Percentiles rank a stretch among this genome's conserved stretches.
Evolutionary conservation across 2,329 filamentous ascomycete species (phyloP).

Genomic region (Aspergillus viridinutans): DNA sequence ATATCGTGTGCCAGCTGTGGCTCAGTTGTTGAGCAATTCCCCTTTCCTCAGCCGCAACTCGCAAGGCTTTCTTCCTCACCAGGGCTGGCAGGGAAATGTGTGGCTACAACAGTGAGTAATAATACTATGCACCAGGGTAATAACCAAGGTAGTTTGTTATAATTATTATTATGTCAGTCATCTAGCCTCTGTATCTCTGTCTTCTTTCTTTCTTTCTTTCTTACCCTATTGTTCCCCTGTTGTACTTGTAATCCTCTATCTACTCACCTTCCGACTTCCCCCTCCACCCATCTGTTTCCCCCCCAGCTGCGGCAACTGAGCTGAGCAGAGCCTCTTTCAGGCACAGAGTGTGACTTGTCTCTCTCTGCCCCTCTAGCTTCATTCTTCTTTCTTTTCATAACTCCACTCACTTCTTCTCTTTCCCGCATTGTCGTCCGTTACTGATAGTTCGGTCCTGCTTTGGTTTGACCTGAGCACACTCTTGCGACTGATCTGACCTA

Average conservation of each 20-base stretch:
- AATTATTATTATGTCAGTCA: background rate
- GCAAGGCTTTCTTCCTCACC: slow-evolving; percentile 7
- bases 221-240: background rate
- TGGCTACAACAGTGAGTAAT: background rate
- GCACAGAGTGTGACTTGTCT: background rate
- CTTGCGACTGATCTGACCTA: background rate
- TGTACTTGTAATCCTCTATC: background rate
- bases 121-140: background rate
- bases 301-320: background rate
- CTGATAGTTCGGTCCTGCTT: background rate
- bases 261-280: background rate
- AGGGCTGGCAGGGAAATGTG: background rate
- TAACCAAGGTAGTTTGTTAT: background rate
- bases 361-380: background rate
- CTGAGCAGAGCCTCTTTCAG: background rate
- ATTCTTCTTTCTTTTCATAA: background rate
- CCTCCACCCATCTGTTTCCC: background rate
- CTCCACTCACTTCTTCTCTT: background rate
- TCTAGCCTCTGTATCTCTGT: background rate
- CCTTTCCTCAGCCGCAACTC: slow-evolving; percentile 2
- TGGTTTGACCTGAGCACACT: background rate
- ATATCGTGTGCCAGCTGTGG: background rate
- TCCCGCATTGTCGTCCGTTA: background rate
- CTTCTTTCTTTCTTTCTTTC: background rate
- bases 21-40: background rate